Evolutionary conservation across 495 filamentous ascomycete species (phyloP), one percentile per base, ranked within the genome.

Genomic region (Tuber indicum): DNA sequence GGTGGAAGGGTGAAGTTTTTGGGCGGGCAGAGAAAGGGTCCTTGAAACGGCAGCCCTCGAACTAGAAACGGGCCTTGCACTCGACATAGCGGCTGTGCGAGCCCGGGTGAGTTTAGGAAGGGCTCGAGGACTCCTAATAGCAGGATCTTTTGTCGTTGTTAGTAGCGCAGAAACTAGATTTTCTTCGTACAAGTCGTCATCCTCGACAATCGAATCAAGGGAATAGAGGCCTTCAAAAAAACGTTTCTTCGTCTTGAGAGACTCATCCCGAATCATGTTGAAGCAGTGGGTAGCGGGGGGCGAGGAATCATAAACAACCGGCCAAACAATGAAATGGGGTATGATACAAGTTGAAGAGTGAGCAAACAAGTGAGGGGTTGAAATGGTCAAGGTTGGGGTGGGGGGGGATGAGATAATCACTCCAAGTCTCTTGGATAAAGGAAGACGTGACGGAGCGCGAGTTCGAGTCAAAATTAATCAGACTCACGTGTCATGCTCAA

Each of bases 141-240:
- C 47, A 32, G 58, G 58, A 66, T 66, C 26, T 17, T 66, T 66
- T 66, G 58, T 66, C 58, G 5, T 36, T 71, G 73, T 69, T 49
- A 74, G 69, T n/a, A 75, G 75, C 26, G 72, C 72, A 76, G 75
- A 77, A 6, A 44, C 62, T 66, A 49, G 69, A 46, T 75, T 83
- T 39, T 82, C 74, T 62, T 74, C 79, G 58, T 66, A 66, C 32
- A 36, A 72, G 45, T 58, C 43, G 46, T 82, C 74, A 47, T 73
- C 44, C 43, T 74, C 26, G 72, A 44, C 23, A 46, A 45, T 43
- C n/a, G 75, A 47, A 49, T 80, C 39, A 43, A 82, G 74, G 45
- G 81, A 82, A 62, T 84, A 81, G 62, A 81, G 80, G 19, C 71
- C 69, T 41, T 84, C 66, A 21, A 84, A 80, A 76, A 81, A 79